Evolutionary conservation across 2,329 filamentous ascomycete species (phyloP).

Genomic region (Cytospora piceicola): DNA sequence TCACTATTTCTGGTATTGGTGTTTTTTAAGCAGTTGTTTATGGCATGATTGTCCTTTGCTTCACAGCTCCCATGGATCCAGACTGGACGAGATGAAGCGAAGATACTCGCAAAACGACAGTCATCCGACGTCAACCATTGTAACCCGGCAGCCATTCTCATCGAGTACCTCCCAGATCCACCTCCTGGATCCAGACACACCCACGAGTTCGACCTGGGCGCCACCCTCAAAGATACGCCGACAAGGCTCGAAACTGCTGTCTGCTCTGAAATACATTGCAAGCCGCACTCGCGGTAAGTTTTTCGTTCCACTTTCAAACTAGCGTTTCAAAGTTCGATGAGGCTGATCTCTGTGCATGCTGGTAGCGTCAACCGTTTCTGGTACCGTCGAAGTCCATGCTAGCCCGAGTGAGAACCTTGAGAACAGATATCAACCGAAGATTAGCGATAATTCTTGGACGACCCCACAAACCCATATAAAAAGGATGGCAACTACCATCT

Average conservation of each 20-base stretch:
- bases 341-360: not conserved
- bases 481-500: constrained; percentile 47
- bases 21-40: not conserved
- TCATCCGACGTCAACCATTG: constrained; percentile 20
- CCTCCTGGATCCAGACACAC: constrained; percentile 3
- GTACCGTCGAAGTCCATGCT: constrained; percentile 19
- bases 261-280: constrained; percentile 41
- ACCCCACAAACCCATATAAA: constrained; percentile 29
- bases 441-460: not conserved
- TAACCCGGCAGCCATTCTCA: constrained; percentile 8
- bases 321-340: not conserved
- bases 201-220: constrained; percentile 31
- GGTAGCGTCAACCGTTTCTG: constrained; percentile 25
- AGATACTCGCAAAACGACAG: constrained; percentile 20
- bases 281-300: constrained; percentile 33
- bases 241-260: constrained; percentile 48
- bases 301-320: too few relatives aligned
- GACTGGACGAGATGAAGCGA: constrained; percentile 29
- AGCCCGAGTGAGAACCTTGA: not conserved
- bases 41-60: constrained; percentile 3
- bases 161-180: constrained; percentile 9
- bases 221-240: constrained; percentile 44
- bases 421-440: constrained; percentile 29
- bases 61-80: constrained; percentile 5
- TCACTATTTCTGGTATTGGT: constrained; percentile 3